Percentiles rank a stretch among this genome's conserved stretches.
phyloP scores from a whole-genome alignment of 257 asterid species.

The Apocynum venetum region DNA sequence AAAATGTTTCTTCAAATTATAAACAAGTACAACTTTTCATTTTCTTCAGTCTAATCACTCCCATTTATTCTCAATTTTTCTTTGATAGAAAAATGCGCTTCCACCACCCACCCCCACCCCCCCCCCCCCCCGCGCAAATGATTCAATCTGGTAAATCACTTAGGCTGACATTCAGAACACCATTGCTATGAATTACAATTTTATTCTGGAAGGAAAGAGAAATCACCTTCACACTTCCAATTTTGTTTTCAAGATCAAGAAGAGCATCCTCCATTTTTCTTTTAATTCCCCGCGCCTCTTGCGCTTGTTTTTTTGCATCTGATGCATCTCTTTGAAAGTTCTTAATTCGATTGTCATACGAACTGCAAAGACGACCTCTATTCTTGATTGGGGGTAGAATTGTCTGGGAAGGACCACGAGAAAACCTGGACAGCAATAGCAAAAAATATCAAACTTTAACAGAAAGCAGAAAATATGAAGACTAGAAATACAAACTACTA shows the following conservation, averaged over 20 bases:
- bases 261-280: conserved; percentile 58
- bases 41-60: not conserved
- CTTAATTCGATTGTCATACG: conserved; percentile 65
- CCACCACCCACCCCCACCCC: not conserved
- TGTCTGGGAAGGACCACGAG: conserved; percentile 80
- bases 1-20: not conserved
- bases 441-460: not conserved
- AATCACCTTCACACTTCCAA: conserved; percentile 50
- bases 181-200: not conserved
- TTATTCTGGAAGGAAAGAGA: not conserved
- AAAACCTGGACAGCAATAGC: conserved; percentile 50
- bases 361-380: conserved; percentile 81
- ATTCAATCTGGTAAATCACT: not conserved
- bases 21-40: not conserved
- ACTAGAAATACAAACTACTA: not conserved
- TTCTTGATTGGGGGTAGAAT: conserved; percentile 73
- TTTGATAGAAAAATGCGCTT: not conserved
- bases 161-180: not conserved
- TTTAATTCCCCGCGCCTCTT: conserved; percentile 46
- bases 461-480: not conserved
- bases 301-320: conserved; percentile 40
- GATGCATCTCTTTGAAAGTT: conserved; percentile 53
- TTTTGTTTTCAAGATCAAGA: conserved; percentile 33
- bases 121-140: not conserved
- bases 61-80: not conserved